phyloP scores from a whole-genome alignment of 768 basidiomycete genomes.

The Kwoniella dendrophila region DNA sequence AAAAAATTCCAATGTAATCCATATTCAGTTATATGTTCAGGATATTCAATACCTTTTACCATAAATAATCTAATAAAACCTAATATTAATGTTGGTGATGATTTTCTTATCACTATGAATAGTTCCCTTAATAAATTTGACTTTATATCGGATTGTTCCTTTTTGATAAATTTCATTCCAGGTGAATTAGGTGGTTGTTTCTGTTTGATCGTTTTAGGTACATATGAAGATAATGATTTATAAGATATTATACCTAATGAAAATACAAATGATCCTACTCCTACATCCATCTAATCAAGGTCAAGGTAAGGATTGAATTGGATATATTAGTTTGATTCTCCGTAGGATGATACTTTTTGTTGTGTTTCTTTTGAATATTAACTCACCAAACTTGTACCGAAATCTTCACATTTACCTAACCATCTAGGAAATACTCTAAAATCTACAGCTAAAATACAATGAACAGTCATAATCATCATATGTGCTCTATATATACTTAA shows the following conservation, averaged over 20 bases:
- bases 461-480: slow-evolving; percentile 89
- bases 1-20: slow-evolving; percentile 99
- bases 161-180: neutral
- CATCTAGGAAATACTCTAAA: slow-evolving; percentile 86
- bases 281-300: slow-evolving; percentile 98
- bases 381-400: slow-evolving; percentile 86
- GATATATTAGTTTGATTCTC: neutral
- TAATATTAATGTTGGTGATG: slow-evolving; percentile 68
- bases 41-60: slow-evolving; percentile 92
- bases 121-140: slow-evolving; percentile 56
- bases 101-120: slow-evolving; percentile 61
- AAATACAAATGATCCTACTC: slow-evolving; percentile 96
- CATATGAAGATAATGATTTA: slow-evolving; percentile 59
- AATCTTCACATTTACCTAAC: slow-evolving; percentile 90
- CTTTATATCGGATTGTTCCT: neutral
- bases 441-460: slow-evolving; percentile 93
- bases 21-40: slow-evolving; percentile 95
- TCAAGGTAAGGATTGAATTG: too few species aligned
- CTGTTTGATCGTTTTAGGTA: neutral
- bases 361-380: too few species aligned
- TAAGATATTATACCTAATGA: slow-evolving; percentile 93
- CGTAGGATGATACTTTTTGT: neutral
- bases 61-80: slow-evolving; percentile 77
- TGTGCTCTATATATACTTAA: slow-evolving; percentile 86
- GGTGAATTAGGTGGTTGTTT: neutral